Base-by-base conservation (phyloP, 352 stramenopile species). In the Salisapilia sapeloensis region DNA sequence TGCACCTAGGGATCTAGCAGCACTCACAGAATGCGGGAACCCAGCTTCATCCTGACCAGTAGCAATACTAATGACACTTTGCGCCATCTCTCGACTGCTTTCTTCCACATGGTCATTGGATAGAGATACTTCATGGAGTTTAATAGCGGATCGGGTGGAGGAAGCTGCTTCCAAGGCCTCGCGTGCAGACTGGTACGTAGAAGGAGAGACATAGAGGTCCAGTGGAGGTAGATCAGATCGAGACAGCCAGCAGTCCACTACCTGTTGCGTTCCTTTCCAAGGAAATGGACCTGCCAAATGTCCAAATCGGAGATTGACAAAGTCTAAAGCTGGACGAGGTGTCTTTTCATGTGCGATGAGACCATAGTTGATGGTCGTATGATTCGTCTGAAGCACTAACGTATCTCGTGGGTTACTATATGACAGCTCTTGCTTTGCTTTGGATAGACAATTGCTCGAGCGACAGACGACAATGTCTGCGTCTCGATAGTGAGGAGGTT, bases 11-110 rank as follows among this genome's bases (percentile, higher is more conserved):
- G 60, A 52, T 5, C 60, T 55, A n/a, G 60, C 64, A 18, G 76
- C 60, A 44, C 76, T 80, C 33, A 76, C 74, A 39, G 76, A 80
- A 46, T 76, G 64, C n/a, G n/a, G n/a, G n/a, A n/a, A n/a, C n/a
- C n/a, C n/a, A n/a, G n/a, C n/a, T n/a, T n/a, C n/a, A n/a, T n/a
- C n/a, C n/a, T n/a, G n/a, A n/a, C n/a, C n/a, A n/a, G n/a, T n/a
- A n/a, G n/a, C n/a, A n/a, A n/a, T n/a, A n/a, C n/a, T n/a, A n/a
- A n/a, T n/a, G n/a, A n/a, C n/a, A n/a, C n/a, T n/a, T n/a, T n/a
- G n/a, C n/a, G n/a, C n/a, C n/a, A n/a, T n/a, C n/a, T n/a, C n/a
- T n/a, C n/a, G n/a, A n/a, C n/a, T n/a, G n/a, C n/a, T n/a, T n/a
- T n/a, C n/a, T n/a, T n/a, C n/a, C n/a, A n/a, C n/a, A n/a, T n/a